Conservation (phyloP, 2,329 filamentous ascomycete species). For the Penicillium sp. region DNA sequence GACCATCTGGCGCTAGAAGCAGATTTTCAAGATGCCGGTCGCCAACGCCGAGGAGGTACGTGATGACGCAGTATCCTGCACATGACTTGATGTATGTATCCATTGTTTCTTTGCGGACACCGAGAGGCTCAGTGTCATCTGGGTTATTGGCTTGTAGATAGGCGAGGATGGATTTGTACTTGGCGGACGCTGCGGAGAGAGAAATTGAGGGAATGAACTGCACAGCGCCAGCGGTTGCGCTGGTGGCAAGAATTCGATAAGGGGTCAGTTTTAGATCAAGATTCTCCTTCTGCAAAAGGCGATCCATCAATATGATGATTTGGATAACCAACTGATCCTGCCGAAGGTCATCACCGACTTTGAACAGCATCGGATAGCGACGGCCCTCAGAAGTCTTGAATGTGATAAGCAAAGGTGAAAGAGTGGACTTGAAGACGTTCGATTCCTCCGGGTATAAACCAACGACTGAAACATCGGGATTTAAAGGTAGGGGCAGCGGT, state of each 20-base stretch:
- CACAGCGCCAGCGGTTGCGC: slow-evolving; percentile 81
- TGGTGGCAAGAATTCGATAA: slow-evolving; percentile 94
- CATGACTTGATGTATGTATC: slow-evolving; percentile 96
- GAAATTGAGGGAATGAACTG: slow-evolving; percentile 89
- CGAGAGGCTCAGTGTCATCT: slow-evolving; percentile 74
- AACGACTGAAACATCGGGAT: slow-evolving; percentile 75
- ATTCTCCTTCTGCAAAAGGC: slow-evolving; percentile 91
- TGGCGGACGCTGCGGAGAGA: slow-evolving; percentile 77
- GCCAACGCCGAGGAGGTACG: slow-evolving; percentile 93
- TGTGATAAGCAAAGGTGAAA: slow-evolving; percentile 85
- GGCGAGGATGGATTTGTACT: slow-evolving; percentile 74
- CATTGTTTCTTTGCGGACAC: slow-evolving; percentile 86
- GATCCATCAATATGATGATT: slow-evolving; percentile 97
- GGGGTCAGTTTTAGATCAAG: slow-evolving; percentile 91
- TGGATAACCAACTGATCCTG: slow-evolving; percentile 97
- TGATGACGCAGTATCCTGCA: slow-evolving; percentile 97
- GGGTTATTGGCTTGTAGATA: slow-evolving; percentile 90
- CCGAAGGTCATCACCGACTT: slow-evolving; percentile 90
- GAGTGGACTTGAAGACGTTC: slow-evolving; percentile 90
- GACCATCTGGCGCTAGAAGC: slow-evolving; percentile 80
- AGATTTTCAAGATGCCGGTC: slow-evolving; percentile 96
- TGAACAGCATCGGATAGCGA: slow-evolving; percentile 93
- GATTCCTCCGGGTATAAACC: slow-evolving; percentile 81
- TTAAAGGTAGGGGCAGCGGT: slow-evolving; percentile 81
- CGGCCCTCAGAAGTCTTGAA: slow-evolving; percentile 77